These are phyloP conservation scores for Erucastrum elatum DNA, from an alignment of 345 rosid species.

Conservation along the genomic window DNA sequence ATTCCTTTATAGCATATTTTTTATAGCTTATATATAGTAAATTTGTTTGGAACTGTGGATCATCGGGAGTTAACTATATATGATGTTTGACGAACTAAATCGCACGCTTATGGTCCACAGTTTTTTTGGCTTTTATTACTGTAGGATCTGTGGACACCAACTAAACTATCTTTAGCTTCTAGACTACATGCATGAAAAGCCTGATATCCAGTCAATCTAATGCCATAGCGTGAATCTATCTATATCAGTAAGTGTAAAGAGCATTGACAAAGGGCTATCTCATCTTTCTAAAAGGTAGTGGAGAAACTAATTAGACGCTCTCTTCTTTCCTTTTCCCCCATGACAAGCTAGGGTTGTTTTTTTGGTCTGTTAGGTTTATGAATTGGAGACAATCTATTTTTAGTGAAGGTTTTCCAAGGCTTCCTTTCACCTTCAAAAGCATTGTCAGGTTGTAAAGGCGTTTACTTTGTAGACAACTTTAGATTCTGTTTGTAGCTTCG, in stretches of 20 bases:
- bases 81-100: neutral
- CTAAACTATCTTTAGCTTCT: neutral
- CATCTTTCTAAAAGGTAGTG: too few relatives aligned
- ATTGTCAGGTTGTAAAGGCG: conserved; percentile 46
- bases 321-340: too few relatives aligned
- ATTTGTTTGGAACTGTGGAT: neutral
- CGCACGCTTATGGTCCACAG: neutral
- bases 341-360: neutral
- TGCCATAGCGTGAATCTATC: neutral
- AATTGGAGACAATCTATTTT: conserved; percentile 93
- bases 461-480: neutral
- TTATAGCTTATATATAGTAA: neutral
- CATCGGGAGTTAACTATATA: neutral
- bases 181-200: neutral
- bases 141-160: neutral
- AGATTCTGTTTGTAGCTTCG: too few relatives aligned
- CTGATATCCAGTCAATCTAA: neutral
- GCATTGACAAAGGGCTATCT: too few relatives aligned
- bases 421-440: conserved; percentile 86
- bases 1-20: neutral
- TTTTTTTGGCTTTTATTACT: neutral
- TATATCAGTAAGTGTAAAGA: too few relatives aligned
- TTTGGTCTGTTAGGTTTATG: conserved; percentile 65
- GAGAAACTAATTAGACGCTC: too few relatives aligned
- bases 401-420: conserved; percentile 96